Evolutionary conservation across 2,329 filamentous ascomycete species (phyloP), one percentile per base, ranked within the genome.

Genomic region (Sclerotinia glacialis): DNA sequence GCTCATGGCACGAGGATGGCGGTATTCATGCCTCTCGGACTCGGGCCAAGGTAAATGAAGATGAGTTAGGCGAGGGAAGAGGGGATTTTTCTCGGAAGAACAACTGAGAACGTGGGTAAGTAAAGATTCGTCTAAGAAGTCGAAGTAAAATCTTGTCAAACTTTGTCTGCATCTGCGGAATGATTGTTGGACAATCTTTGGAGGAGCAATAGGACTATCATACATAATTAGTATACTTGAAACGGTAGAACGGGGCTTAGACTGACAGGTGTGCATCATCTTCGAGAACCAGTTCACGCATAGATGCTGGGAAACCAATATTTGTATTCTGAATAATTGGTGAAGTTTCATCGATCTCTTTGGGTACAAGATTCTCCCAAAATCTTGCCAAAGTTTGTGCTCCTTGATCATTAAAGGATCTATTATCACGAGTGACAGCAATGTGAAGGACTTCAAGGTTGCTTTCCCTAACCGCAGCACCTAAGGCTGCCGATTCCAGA

Each of bases 1-100:
- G 4, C 50, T 66, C 7, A 74, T 34, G 18, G 64, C 34, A 16
- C 72, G 69, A 26, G 52, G 54, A 52, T 73, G 70, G 8, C 55
- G 52, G 2, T 59, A 66, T 7, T 62, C 59, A n/a, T 66, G 64
- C 18, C n/a, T 62, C 31, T 66, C 64, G 14, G 64, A 66, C 49
- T 63, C 58, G 21, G 46, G 56, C 64, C 64, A 66, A 40, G 59
- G 64, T 46, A 66, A 18, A 37, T 66, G 64, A 18, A 66, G 64
- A 53, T 66, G 56, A 4, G 34, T 49, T 53, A 66, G 49, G 16
- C 44, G 26, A 18, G 64, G 64, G 28, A 66, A 63, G 46, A 63
- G 64, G 16, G 60, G 42, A 7, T n/a, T 26, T 21, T 31, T 31
- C 18, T 37, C n/a, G 12, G 44, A 26, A 37, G 58, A 61, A 49